Base-by-base conservation (phyloP, 2,329 filamentous ascomycete species). In the Incumbomyces lentus region DNA sequence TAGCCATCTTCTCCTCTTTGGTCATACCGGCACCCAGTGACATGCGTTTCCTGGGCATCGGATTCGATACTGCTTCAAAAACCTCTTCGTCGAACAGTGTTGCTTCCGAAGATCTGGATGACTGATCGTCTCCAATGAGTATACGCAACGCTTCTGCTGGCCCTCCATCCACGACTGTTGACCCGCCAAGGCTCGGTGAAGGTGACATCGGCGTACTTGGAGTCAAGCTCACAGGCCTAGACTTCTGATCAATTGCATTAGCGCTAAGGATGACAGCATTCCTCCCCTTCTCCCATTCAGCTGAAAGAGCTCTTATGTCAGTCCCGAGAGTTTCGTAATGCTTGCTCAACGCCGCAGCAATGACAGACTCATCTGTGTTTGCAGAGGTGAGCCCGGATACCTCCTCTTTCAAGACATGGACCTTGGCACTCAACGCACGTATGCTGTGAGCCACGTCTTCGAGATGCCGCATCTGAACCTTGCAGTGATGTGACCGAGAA, bases 321-420 rank as follows among this genome's bases (percentile, higher is more conserved):
- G 81, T 74, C 2, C 92, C 92, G 52, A 98, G 93, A 3, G 88
- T 90, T 47, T 98, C 92, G 64, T 96, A 98, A 59, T 96, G 92
- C 17, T 81, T 69, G 74, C 95, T 82, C 33, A 96, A 73, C 52
- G 80, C 81, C 1, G 82, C 76, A 0, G 85, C 86, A 13, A 95
- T 75, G 54, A 94, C 85, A 3, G 79, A 78, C 4, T 72, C 62
- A 51, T 68, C 60, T 14, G 86, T 78, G 55, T 82, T 79, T 49
- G 74, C 73, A 22, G 95, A 67, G 36, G 80, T 80, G 50, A 50
- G 35, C 4, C 78, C 78, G 59, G 86, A 86, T 0, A 88, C 93
- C 63, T 95, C 88, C 63, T 98, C 92, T 41, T 87, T 81, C 46
- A 96, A 69, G 6, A 98, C 73, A 50, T 93, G 88, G 69, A 98